These are phyloP conservation scores for Alliaria petiolata DNA, from an alignment of 345 rosid genomes.

Conservation along the genomic window DNA sequence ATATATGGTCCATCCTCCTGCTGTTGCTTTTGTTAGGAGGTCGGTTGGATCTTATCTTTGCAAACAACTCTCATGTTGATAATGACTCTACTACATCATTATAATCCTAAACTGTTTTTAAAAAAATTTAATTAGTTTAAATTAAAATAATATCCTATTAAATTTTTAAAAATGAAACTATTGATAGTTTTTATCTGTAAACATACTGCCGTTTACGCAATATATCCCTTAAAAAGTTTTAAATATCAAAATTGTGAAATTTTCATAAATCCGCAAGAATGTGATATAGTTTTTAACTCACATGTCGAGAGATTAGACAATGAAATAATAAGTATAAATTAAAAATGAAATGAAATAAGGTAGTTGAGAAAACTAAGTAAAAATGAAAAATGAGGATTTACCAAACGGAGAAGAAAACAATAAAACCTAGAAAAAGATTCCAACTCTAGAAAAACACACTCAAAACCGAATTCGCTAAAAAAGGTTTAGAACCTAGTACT, in stretches of 20 bases:
- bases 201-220: too few relatives aligned
- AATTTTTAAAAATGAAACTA: too few relatives aligned
- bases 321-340: too few relatives aligned
- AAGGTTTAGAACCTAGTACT: background rate
- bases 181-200: background rate
- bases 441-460: background rate
- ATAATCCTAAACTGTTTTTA: background rate
- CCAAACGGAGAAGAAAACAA: too few relatives aligned
- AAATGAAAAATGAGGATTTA: too few relatives aligned
- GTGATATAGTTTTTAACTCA: background rate
- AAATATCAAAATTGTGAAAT: too few relatives aligned
- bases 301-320: background rate
- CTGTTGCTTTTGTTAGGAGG: conserved; percentile 15
- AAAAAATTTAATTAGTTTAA: background rate
- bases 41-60: conserved; percentile 19
- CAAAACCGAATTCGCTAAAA: background rate
- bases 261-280: background rate
- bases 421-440: too few relatives aligned
- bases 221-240: background rate
- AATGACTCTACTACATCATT: background rate
- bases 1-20: conserved; percentile 12
- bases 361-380: too few relatives aligned
- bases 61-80: conserved; percentile 5
- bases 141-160: background rate
- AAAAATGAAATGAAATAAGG: too few relatives aligned